Base-by-base conservation (phyloP, 2,329 filamentous ascomycete genomes). In the Clonostachys rosea region DNA sequence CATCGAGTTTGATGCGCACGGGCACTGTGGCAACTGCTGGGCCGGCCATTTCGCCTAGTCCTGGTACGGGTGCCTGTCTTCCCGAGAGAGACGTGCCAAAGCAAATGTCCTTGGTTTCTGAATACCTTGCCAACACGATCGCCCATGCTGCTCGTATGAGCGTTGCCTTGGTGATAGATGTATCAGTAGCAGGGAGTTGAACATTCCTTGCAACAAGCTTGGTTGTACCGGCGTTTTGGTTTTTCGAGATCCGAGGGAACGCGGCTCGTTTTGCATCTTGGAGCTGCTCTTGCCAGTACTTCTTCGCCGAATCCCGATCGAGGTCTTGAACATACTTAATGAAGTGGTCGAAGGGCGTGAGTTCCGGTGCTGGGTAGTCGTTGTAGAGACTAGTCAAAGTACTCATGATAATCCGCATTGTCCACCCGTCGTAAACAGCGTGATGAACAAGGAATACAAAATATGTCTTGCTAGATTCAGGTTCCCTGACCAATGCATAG, bases 101-200 rank as follows among this genome's bases (percentile, higher is more conserved):
- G 4, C 47, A 40, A 10, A 59, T 33, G 44, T 58, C 57, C 5
- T 51, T 43, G 6, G 42, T 36, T 14, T 48, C 52, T 8, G 54
- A 51, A 33, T 59, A 51, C 4, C 49, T 46, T 20, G 55, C 49
- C 7, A 62, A 50, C 2, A 57, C 47, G 5, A 62, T 42, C 4
- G 58, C 57, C 56, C 59, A 60, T 8, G 61, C 56, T 13, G 59
- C 55, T 10, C 52, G 52, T 17, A 62, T 20, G 2, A 56, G 43
- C 2, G 53, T 57, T 9, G 60, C 53, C 16, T 48, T 50, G 2
- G 54, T 55, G 24, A 53, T 34, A 9, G 45, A 42, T 5, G 20
- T 16, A 24, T 17, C 40, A 12, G 40, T 34, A 14, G n/a, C 14
- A 7, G 46, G 40, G 33, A 42, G 37, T n/a, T 37, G 13, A 5